Base-by-base conservation (phyloP, 306 rosid species). In the Prunus fruticosa region DNA sequence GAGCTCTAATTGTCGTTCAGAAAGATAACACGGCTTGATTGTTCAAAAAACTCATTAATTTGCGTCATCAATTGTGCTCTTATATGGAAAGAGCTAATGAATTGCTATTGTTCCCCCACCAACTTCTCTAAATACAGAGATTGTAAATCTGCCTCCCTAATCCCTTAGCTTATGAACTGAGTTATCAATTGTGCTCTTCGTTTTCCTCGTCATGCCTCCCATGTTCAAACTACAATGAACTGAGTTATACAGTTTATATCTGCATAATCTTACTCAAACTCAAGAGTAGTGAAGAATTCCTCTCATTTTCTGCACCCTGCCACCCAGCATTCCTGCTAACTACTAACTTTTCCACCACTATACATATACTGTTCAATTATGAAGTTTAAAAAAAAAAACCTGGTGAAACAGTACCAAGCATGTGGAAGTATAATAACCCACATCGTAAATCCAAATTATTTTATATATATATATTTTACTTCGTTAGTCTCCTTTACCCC, bases 401-500 rank as follows among this genome's bases (percentile, higher is more conserved):
- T 30, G 45, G 72, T 76, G 52, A 76, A 73, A 51, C 15, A 58
- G 25, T 50, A 45, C 46, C 65, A 65, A 71, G 62, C 64, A 76
- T 70, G 67, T 76, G 78, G 58, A 72, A 56, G 23, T 52, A 63
- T 66, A 23, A 70, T 60, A 38, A 73, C 64, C 64, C 73, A 18
- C 81, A 66, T 76, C 16, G 83, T 65, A 75, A 83, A 28, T 47
- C 83, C 49, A 65, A 79, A 75, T 56, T 51, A 43, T 25, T 23
- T 43, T 30, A 30, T 30, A 30, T 50, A 30, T 50, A 49, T 62
- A 32, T 47, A 30, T 30, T 53, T 64, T 23, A 7, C 41, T 43
- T 46, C 53, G 10, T 27, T 8, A 28, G 22, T 50, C 43, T n/a
- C 14, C 12, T 53, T 34, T 38, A 28, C 57, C 56, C 57, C 67